Conservation (phyloP, 2,329 filamentous ascomycete genomes). For the Colletotrichum lindemuthianum region DNA sequence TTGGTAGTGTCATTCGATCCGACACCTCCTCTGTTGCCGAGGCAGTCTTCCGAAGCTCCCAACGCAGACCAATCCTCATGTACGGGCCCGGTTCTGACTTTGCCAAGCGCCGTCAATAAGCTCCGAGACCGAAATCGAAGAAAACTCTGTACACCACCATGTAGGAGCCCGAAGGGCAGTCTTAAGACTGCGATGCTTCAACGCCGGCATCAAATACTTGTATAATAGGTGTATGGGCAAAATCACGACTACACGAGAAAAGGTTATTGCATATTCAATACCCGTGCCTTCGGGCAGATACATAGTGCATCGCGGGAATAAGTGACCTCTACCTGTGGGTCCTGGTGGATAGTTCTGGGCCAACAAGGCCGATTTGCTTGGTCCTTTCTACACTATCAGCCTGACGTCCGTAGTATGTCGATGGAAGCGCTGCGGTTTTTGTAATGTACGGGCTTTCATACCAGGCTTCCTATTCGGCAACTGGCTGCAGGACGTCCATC, state of each 20-base stretch:
- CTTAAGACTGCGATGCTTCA: constrained; percentile 12
- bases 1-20: constrained; percentile 94
- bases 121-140: not conserved
- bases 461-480: no score
- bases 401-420: no score
- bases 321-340: not conserved
- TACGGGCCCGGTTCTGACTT: constrained; percentile 48
- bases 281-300: not conserved
- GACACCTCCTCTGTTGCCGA: constrained; percentile 82
- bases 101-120: constrained; percentile 35
- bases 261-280: constrained; percentile 22
- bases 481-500: no score
- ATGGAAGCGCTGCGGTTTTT: no score
- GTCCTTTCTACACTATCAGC: no score
- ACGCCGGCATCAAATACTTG: constrained; percentile 29
- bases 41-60: constrained; percentile 79
- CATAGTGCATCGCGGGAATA: no score
- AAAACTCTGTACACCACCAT: constrained; percentile 28
- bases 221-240: constrained; percentile 32
- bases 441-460: no score
- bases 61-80: constrained; percentile 78
- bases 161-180: constrained; percentile 20
- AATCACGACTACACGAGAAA: constrained; percentile 34
- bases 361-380: no score
- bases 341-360: no score